Base-by-base conservation (phyloP, 768 basidiomycete species). In the Clitopilus hobsonii region DNA sequence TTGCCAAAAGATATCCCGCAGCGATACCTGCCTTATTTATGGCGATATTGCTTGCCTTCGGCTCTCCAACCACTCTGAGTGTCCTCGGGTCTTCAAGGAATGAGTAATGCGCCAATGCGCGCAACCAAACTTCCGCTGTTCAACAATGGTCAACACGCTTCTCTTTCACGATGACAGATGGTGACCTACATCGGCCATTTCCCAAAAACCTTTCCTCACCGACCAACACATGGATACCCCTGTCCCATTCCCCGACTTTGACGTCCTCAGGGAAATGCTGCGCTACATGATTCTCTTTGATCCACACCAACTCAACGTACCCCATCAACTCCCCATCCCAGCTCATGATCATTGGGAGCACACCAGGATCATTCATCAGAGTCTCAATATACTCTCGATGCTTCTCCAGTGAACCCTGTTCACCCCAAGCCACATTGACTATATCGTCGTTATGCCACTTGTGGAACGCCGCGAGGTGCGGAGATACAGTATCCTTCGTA, bases 401-500 rank as follows among this genome's bases (percentile, higher is more conserved):
- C 50, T 72, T 63, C 57, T 76, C 74, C 24, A 77, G 59, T n/a
- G 68, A 63, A 0, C 79, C 80, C 14, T 63, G 57, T 60, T 81
- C 78, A 18, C 70, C 70, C 79, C 80, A 81, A 4, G 70, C 76
- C 2, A 55, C 60, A 53, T 74, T 74, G 7, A 81, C 74, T 6
- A 78, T 72, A n/a, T 72, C 72, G 49, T 68, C 66, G 55, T 81
- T 81, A 48, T 80, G 80, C 79, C 79, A 81, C 49, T 62, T 66
- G 49, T 77, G 71, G 63, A 78, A 81, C 14, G 74, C 68, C 4
- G 70, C 72, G 54, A 81, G 64, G 53, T 80, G 78, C 20, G 61
- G 54, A 3, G 66, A 67, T 1, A 66, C 64, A 30, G 54, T 54
- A 53, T 56, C 28, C 50, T 60, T 50, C 63, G 65, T 27, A 56